Base-by-base conservation (phyloP, 2,329 filamentous ascomycete genomes). In the Verticillium nubilum region DNA sequence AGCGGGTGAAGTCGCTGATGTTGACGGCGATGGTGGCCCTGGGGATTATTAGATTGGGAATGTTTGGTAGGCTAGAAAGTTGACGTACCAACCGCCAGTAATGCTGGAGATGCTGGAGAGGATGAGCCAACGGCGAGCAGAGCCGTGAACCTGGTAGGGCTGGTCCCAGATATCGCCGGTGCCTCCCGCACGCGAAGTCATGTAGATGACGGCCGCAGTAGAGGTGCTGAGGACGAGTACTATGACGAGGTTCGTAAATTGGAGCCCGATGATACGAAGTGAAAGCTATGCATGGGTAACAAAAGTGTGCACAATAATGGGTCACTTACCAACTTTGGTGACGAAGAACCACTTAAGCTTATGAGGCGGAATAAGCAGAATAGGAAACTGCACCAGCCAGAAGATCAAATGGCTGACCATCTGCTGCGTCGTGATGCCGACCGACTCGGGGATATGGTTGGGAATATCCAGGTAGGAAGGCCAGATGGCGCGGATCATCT, bases 351-450 rank as follows among this genome's bases (percentile, higher is more conserved):
- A 82, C 56, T 79, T 73, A 19, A 86, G 73, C 56, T 75, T 78
- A 59, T 80, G 80, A 3, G 80, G 80, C 33, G 81, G 82, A 63
- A 86, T 83, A 59, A 83, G 70, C 10, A 86, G 69, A 37, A 86
- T 70, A 62, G 72, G 82, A 15, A 85, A 69, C 65, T 84, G 81
- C 1, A 82, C 66, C 0, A 78, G 68, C 79, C 80, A 84, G 67
- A 83, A 85, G 15, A 86, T 63, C 61, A 86, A 80, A 63, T 84
- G 84, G 33, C 76, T 77, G 27, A 84, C 68, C 76, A 87, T 78
- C 6, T 80, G 81, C 61, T 83, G 42, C 55, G 54, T 65, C 1
- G 70, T 70, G 35, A 70, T 69, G 61, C 74, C 73, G n/a, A 73
- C 72, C 52, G 64, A 70, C 1, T 65, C 66, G 1, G 75, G 69